Evolutionary conservation across 2,329 filamentous ascomycete species (phyloP).

Genomic region (Sarocladiaceae sp.): DNA sequence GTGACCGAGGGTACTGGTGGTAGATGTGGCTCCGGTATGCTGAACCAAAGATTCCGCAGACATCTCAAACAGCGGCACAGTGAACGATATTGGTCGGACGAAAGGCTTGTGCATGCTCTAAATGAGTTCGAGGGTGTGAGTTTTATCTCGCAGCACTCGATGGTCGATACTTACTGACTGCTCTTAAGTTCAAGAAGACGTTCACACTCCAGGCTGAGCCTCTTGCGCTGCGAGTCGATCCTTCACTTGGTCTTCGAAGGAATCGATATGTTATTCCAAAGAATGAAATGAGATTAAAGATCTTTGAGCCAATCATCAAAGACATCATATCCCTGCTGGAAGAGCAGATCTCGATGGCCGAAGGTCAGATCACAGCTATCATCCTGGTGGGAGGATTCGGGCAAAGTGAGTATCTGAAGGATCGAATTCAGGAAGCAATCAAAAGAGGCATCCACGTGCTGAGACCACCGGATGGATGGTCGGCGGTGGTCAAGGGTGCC

Average conservation of each 20-base stretch:
- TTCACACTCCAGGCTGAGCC: conserved; percentile 30
- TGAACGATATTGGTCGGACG: conserved; percentile 35
- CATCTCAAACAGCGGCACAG: conserved; percentile 37
- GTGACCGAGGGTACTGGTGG: conserved; percentile 42
- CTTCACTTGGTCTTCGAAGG: conserved; percentile 25
- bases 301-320: conserved; percentile 35
- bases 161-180: conserved; percentile 9
- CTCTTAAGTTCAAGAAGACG: conserved; percentile 29
- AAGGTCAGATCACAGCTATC: conserved; percentile 29
- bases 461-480: conserved; percentile 43
- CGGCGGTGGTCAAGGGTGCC: conserved; percentile 44
- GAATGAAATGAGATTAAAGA: conserved; percentile 59
- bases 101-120: conserved; percentile 32
- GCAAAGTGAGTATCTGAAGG: conserved; percentile 36
- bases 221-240: conserved; percentile 28
- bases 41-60: conserved; percentile 41
- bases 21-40: conserved; percentile 42
- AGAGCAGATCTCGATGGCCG: conserved; percentile 31
- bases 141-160: not conserved
- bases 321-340: conserved; percentile 35
- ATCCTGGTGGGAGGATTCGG: conserved; percentile 45
- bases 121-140: conserved; percentile 32
- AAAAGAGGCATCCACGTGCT: conserved; percentile 32
- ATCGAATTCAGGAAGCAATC: conserved; percentile 30
- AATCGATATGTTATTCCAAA: conserved; percentile 29